phyloP scores from a whole-genome alignment of 768 basidiomycete species.

The Macrolepiota albuminosa region DNA sequence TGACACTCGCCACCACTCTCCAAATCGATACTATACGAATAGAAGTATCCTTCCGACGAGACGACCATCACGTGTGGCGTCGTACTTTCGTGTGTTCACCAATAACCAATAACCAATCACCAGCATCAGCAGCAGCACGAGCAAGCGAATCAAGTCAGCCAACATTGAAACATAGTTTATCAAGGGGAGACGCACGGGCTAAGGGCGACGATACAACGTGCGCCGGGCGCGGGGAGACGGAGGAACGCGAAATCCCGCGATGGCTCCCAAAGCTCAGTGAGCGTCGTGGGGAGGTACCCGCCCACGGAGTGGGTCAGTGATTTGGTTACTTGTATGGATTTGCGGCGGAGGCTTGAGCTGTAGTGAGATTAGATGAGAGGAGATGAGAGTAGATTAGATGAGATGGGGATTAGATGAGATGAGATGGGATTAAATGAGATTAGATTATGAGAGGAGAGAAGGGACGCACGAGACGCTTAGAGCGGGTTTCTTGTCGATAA shows the following conservation, averaged over 20 bases:
- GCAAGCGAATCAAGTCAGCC: no score
- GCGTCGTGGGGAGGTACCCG: slow-evolving; percentile 79
- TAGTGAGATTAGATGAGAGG: not conserved
- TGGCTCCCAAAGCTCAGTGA: slow-evolving; percentile 98
- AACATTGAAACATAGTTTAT: no score
- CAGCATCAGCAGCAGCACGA: no score
- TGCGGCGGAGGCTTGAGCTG: slow-evolving; percentile 54
- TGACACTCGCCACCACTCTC: slow-evolving; percentile 96
- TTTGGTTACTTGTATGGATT: slow-evolving; percentile 73
- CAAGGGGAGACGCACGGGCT: slow-evolving; percentile 55
- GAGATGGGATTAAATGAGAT: not conserved
- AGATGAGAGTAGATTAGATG: not conserved
- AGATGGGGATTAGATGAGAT: not conserved
- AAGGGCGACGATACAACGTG: slow-evolving; percentile 83
- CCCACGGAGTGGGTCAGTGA: slow-evolving; percentile 74
- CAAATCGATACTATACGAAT: slow-evolving; percentile 92
- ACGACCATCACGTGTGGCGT: slow-evolving; percentile 98
- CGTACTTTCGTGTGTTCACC: slow-evolving; percentile 28
- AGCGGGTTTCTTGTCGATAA: slow-evolving; percentile 66
- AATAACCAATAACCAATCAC: no score
- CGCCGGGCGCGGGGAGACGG: slow-evolving; percentile 72
- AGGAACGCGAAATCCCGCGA: slow-evolving; percentile 90
- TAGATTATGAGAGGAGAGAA: not conserved
- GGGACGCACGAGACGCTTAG: slow-evolving; percentile 48
- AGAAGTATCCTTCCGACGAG: slow-evolving; percentile 93